A percentile compares a stretch with the other conserved stretches of the same genome.
Evolutionary conservation across 2,329 filamentous ascomycete genomes (phyloP).

Genomic region (Trichoderma breve): DNA sequence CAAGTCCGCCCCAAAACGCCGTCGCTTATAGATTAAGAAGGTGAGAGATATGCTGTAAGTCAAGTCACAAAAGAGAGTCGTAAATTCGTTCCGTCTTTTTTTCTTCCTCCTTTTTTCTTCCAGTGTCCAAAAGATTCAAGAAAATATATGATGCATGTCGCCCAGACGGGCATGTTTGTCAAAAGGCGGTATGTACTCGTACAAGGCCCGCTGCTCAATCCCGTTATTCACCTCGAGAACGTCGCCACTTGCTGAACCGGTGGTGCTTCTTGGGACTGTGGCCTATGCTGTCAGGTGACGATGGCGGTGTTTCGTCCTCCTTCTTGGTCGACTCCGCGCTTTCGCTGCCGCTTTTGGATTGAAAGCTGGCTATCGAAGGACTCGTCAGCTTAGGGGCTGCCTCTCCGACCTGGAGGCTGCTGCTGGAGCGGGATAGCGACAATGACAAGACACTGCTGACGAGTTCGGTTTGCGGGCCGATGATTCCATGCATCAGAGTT

Average conservation of each 20-base stretch:
- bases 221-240: neutral
- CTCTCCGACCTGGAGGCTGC: constrained; percentile 25
- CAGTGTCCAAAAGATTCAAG: neutral
- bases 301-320: constrained; percentile 38
- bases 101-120: neutral
- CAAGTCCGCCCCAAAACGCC: constrained; percentile 22
- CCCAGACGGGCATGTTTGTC: constrained; percentile 17
- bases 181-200: constrained; percentile 3
- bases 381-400: constrained; percentile 25
- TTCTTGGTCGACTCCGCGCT: constrained; percentile 33
- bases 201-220: neutral
- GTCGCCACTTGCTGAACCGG: constrained; percentile 18
- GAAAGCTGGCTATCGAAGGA: constrained; percentile 31
- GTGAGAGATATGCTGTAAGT: neutral
- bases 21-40: constrained; percentile 22
- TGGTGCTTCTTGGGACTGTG: constrained; percentile 29
- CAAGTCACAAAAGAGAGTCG: constrained; percentile 18
- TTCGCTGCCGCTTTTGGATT: constrained; percentile 40
- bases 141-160: neutral
- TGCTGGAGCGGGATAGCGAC: constrained; percentile 28
- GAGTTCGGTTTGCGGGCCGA: constrained; percentile 37
- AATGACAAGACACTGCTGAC: constrained; percentile 37
- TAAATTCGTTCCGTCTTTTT: constrained; percentile 21
- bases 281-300: constrained; percentile 35
- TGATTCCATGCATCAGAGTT: constrained; percentile 47